phyloP scores from a whole-genome alignment of 108 stramenopile genomes.

The Cyclostephanos tholiformis region DNA sequence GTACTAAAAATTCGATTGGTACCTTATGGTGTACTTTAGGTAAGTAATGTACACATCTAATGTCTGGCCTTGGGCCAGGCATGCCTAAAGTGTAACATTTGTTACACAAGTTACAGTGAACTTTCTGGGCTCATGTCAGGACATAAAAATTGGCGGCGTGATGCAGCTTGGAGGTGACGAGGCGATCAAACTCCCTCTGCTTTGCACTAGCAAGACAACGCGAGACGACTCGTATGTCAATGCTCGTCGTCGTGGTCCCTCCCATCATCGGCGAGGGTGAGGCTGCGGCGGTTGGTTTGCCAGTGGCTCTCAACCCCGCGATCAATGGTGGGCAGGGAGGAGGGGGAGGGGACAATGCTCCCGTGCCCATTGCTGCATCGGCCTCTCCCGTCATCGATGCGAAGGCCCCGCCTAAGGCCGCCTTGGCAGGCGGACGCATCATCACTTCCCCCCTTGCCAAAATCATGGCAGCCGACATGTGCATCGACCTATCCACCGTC shows the following conservation, averaged over 20 bases:
- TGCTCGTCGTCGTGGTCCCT: slow-evolving; percentile 95
- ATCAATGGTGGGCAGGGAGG: slow-evolving; percentile 53
- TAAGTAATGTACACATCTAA: too few species aligned
- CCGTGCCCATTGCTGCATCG: slow-evolving; percentile 54
- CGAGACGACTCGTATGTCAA: slow-evolving; percentile 95
- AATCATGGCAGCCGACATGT: too few species aligned
- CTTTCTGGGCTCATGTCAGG: too few species aligned
- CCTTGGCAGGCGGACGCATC: slow-evolving; percentile 81
- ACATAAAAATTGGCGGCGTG: too few species aligned
- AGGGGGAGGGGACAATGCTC: slow-evolving; percentile 51
- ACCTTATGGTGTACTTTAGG: too few species aligned
- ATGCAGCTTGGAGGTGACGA: too few species aligned
- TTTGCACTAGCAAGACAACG: too few species aligned
- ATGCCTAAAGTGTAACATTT: too few species aligned
- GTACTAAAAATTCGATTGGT: too few species aligned
- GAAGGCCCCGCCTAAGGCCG: slow-evolving; percentile 59
- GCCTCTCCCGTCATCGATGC: slow-evolving; percentile 62
- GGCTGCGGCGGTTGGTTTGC: slow-evolving; percentile 85
- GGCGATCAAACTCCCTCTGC: too few species aligned
- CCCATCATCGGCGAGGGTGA: slow-evolving; percentile 91
- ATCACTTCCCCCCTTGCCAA: slow-evolving; percentile 94
- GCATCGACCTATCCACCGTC: slow-evolving; percentile 79
- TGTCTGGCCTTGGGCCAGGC: too few species aligned
- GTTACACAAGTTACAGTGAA: too few species aligned
- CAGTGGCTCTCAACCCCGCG: slow-evolving; percentile 91